Evolutionary conservation across 164 flowering plant genomes (phyloP).

Genomic region (Vitis cinerea): DNA sequence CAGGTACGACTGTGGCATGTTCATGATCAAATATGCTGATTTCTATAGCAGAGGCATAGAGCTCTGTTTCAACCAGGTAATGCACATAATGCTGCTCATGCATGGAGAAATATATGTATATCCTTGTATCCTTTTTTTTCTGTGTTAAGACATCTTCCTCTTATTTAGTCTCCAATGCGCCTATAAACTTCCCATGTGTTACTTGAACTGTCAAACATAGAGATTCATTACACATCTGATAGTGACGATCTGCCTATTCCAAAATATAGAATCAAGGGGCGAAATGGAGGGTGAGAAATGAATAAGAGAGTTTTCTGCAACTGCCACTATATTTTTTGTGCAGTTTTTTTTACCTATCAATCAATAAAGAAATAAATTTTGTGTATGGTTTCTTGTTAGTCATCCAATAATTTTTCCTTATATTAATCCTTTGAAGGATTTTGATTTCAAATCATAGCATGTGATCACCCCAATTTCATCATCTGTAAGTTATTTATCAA

Average conservation of each 20-base stretch:
- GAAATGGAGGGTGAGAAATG: too few species aligned
- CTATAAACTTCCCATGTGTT: neutral
- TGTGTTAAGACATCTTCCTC: neutral
- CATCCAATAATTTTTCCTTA: too few species aligned
- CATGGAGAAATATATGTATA: neutral
- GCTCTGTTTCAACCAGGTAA: conserved; percentile 82
- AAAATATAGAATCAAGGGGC: neutral
- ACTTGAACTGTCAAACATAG: neutral
- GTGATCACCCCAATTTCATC: too few species aligned
- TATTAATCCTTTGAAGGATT: too few species aligned
- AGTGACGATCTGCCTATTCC: neutral
- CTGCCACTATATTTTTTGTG: too few species aligned
- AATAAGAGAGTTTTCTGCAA: too few species aligned
- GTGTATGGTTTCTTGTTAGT: too few species aligned
- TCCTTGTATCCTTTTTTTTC: neutral
- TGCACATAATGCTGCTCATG: neutral
- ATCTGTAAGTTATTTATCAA: too few species aligned
- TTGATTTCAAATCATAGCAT: too few species aligned
- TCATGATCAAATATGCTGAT: conserved; percentile 95
- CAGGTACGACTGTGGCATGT: conserved; percentile 96
- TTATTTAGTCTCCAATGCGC: neutral
- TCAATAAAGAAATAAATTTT: too few species aligned
- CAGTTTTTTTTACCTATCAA: too few species aligned
- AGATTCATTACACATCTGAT: neutral
- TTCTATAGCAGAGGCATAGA: conserved; percentile 85